A percentile compares a stretch with the other conserved stretches of the same genome.
These are phyloP conservation scores for Daldinia sp. DNA, from an alignment of 2,329 filamentous ascomycete genomes.

Conservation along the genomic window DNA sequence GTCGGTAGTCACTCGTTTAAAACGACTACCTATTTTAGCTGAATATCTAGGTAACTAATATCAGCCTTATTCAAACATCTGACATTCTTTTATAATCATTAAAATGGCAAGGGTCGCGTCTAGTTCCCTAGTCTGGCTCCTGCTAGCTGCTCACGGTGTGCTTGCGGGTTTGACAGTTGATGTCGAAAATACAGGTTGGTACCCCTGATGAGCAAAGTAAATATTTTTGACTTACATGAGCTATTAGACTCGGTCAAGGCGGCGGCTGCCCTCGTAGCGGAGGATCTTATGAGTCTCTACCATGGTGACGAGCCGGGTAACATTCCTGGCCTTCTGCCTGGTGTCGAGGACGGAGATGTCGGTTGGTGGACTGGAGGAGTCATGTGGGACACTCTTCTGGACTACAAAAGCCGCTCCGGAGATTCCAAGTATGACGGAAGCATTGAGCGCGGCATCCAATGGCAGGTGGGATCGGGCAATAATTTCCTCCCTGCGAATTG, in stretches of 20 bases:
- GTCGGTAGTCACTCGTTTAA: slow-evolving; percentile 15
- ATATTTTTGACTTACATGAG: not conserved
- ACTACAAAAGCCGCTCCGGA: slow-evolving; percentile 62
- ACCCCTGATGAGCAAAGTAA: not conserved
- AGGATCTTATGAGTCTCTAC: slow-evolving; percentile 45
- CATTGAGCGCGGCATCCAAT: slow-evolving; percentile 53
- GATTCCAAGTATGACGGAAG: slow-evolving; percentile 58
- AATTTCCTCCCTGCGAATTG: slow-evolving; percentile 56
- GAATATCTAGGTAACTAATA: no score
- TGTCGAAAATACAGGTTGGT: slow-evolving; percentile 39
- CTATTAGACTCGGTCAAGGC: slow-evolving; percentile 42
- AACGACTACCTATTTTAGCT: not conserved
- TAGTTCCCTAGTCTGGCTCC: slow-evolving; percentile 26
- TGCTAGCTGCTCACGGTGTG: slow-evolving; percentile 36
- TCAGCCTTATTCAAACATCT: not conserved
- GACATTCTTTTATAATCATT: not conserved
- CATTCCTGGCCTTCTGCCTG: slow-evolving; percentile 38
- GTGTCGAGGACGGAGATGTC: slow-evolving; percentile 8
- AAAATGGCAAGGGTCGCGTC: slow-evolving; percentile 34
- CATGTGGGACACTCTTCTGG: slow-evolving; percentile 59
- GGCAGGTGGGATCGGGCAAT: slow-evolving; percentile 53
- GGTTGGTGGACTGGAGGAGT: slow-evolving; percentile 62
- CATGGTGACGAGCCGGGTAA: slow-evolving; percentile 36
- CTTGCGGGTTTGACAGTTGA: slow-evolving; percentile 40
- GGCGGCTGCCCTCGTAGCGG: slow-evolving; percentile 42